phyloP scores from a whole-genome alignment of 192 early-diverging fungal genomes.

The Coemansia sp. region DNA sequence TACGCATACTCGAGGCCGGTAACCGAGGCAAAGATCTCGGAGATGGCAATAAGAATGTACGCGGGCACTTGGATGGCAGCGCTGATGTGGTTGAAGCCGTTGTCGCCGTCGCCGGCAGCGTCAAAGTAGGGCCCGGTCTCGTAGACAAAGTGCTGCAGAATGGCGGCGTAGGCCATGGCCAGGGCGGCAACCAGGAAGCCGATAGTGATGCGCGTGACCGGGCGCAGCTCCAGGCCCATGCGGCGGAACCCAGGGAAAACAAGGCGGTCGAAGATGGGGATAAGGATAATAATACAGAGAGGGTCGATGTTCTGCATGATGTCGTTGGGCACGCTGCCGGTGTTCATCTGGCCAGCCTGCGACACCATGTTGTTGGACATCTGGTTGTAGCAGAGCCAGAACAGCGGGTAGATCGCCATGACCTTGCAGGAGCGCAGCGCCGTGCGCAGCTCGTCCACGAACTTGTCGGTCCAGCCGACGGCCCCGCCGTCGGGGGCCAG shows the following conservation, averaged over 20 bases:
- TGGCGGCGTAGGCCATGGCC: constrained; percentile 61
- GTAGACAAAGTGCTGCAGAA: constrained; percentile 61
- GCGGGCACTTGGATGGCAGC: constrained; percentile 58
- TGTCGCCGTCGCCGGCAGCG: constrained; percentile 35
- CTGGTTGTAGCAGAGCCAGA: constrained; percentile 70
- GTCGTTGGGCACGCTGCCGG: constrained; percentile 58
- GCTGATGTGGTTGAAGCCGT: constrained; percentile 56
- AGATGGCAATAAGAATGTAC: constrained; percentile 58
- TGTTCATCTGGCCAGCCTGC: constrained; percentile 62
- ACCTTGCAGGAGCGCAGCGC: constrained; percentile 64
- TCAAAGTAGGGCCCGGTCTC: constrained; percentile 49
- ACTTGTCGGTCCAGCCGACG: constrained; percentile 67
- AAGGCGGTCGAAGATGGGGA: constrained; percentile 57
- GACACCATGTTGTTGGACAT: constrained; percentile 66
- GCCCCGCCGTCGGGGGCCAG: not conserved
- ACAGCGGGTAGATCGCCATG: constrained; percentile 70
- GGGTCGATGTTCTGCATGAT: constrained; percentile 64
- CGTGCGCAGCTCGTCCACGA: constrained; percentile 65
- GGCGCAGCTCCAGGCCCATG: constrained; percentile 53
- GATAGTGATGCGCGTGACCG: constrained; percentile 58
- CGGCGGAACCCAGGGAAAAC: constrained; percentile 59
- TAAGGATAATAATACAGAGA: constrained; percentile 56
- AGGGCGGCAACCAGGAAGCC: constrained; percentile 57
- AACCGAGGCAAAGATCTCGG: constrained; percentile 63
- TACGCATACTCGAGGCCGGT: constrained; percentile 69